Conservation (phyloP, 2,329 filamentous ascomycete genomes). For the Cladosporium oxysporum region DNA sequence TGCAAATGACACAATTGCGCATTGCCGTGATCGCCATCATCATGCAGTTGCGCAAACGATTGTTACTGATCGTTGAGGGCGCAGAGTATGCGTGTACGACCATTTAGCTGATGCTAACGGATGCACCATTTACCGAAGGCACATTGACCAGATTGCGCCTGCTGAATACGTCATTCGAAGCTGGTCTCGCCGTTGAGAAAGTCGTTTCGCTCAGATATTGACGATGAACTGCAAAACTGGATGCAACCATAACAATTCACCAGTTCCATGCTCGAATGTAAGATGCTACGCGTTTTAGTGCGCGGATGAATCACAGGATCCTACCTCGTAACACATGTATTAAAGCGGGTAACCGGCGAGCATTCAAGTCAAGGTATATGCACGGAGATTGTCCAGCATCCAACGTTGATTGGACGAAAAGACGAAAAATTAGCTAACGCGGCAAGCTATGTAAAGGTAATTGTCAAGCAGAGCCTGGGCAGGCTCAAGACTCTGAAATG, state of each 20-base stretch:
- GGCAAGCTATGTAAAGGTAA: slow-evolving; percentile 6
- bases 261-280: neutral
- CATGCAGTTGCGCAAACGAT: neutral
- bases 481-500: neutral
- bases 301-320: neutral
- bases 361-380: neutral
- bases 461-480: slow-evolving; percentile 1
- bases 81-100: neutral
- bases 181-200: neutral
- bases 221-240: neutral
- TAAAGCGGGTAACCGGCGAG: neutral
- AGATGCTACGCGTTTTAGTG: neutral
- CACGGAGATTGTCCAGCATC: neutral
- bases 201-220: neutral
- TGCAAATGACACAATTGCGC: neutral
- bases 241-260: neutral
- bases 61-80: neutral
- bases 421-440: neutral
- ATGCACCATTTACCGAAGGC: neutral
- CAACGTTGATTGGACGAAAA: neutral
- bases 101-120: neutral
- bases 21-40: neutral
- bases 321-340: neutral
- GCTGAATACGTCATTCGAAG: neutral
- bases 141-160: neutral